Percentiles rank a stretch among this genome's conserved stretches.
These are phyloP conservation scores for Cryptococcus sp. DNA, from an alignment of 1,284 basidiomycete species.

Conservation along the genomic window DNA sequence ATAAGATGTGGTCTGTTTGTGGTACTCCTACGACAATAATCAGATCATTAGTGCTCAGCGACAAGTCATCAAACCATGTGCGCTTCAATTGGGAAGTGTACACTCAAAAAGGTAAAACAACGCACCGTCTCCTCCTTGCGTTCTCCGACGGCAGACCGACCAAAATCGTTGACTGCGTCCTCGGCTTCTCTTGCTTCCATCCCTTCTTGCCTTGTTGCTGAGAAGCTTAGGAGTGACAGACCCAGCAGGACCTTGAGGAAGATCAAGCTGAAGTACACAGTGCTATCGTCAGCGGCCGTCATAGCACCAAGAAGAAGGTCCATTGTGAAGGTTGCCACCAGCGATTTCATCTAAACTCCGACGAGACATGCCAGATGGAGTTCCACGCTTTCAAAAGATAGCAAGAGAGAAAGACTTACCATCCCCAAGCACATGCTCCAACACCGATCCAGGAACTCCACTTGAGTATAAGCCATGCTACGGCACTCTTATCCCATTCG, in stretches of 20 bases:
- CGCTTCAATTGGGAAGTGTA: constrained; percentile 3
- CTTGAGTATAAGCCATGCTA: constrained; percentile 57
- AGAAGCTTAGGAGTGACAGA: constrained; percentile 80
- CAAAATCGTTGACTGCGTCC: constrained; percentile 81
- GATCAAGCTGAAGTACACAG: constrained; percentile 61
- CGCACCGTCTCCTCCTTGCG: constrained; percentile 77
- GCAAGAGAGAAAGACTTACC: constrained; percentile 56
- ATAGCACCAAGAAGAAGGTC: not conserved
- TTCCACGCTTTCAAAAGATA: not conserved
- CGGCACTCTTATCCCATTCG: constrained; percentile 28
- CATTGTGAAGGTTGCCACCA: not conserved
- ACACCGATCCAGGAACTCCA: constrained; percentile 65
- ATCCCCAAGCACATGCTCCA: constrained; percentile 73
- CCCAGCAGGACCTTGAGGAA: constrained; percentile 86
- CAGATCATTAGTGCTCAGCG: constrained; percentile 1
- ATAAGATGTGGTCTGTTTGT: constrained; percentile 71
- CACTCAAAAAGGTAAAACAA: constrained; percentile 7
- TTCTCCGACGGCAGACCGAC: constrained; percentile 81
- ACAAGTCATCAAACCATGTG: not conserved
- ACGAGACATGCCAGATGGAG: not conserved
- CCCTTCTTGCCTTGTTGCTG: constrained; percentile 68
- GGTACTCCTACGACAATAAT: constrained; percentile 63
- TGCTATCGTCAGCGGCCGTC: no score
- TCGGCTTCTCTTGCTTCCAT: constrained; percentile 70
- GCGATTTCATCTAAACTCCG: not conserved